Evolutionary conservation across 1,139 yeast species (phyloP).

Genomic region (Saccharomyces uvarum): DNA sequence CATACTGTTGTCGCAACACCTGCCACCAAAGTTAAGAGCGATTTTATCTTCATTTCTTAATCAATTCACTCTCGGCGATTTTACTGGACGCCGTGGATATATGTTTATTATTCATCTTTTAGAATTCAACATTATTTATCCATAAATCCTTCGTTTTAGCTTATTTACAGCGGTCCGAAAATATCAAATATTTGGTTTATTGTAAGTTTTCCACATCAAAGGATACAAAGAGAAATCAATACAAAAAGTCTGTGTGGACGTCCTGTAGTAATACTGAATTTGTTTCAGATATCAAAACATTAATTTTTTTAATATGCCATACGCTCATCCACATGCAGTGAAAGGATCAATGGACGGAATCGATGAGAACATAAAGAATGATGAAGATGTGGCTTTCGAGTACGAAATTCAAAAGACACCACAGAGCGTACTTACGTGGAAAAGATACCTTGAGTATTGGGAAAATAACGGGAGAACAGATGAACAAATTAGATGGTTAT

Average conservation of each 20-base stretch:
- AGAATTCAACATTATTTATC: not conserved
- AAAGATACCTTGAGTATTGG: slow-evolving; percentile 24
- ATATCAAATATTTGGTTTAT: not conserved
- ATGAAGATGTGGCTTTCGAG: slow-evolving; percentile 29
- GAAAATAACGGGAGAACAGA: slow-evolving; percentile 11
- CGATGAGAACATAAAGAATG: slow-evolving; percentile 13
- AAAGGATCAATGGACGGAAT: slow-evolving; percentile 1
- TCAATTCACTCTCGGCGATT: not conserved
- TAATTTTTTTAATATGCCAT: not conserved
- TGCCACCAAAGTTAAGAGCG: not conserved
- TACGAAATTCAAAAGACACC: slow-evolving; percentile 26
- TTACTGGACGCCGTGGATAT: not conserved
- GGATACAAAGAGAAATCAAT: not conserved
- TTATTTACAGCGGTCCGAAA: not conserved
- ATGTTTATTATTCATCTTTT: not conserved
- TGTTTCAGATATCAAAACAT: not conserved
- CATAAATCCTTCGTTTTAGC: not conserved
- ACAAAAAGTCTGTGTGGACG: not conserved
- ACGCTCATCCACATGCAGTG: not conserved
- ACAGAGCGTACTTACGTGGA: slow-evolving; percentile 21
- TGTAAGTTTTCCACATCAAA: not conserved
- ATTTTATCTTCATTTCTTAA: not conserved
- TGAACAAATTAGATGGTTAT: slow-evolving; percentile 24
- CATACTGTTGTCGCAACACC: not conserved
- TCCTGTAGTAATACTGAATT: not conserved